Percentiles rank a stretch among this genome's conserved stretches.
These are phyloP conservation scores for Fennellomyces sp. DNA, from an alignment of 371 early-diverging fungal genomes.

Conservation along the genomic window DNA sequence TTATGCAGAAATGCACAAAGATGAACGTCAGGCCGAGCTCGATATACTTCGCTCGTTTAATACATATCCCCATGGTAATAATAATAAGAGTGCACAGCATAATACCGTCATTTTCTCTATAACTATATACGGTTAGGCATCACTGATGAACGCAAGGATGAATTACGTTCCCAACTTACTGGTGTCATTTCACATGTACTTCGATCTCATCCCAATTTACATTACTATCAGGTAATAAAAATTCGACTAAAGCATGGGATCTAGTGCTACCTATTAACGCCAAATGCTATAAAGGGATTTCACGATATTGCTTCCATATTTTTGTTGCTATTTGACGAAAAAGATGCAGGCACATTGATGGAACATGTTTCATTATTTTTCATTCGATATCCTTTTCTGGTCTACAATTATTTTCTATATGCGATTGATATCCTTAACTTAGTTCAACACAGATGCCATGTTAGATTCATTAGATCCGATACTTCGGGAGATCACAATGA, in stretches of 20 bases:
- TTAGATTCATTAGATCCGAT: constrained; percentile 10
- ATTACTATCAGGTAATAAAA: constrained; percentile 67
- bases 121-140: constrained; percentile 29
- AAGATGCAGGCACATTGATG: constrained; percentile 48
- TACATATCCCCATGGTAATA: constrained; percentile 8
- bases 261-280: neutral
- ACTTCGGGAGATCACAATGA: constrained; percentile 48
- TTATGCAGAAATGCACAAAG: constrained; percentile 10
- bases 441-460: constrained; percentile 63
- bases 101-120: constrained; percentile 50
- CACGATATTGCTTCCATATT: constrained; percentile 74
- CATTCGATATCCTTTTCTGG: constrained; percentile 58
- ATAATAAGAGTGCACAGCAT: too few relatives aligned
- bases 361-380: constrained; percentile 61
- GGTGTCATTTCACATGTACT: constrained; percentile 57
- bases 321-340: constrained; percentile 57
- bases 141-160: constrained; percentile 27
- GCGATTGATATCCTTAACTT: constrained; percentile 3
- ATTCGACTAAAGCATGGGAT: too few relatives aligned
- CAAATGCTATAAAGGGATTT: constrained; percentile 52
- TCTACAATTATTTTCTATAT: neutral
- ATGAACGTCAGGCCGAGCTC: constrained; percentile 7
- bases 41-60: constrained; percentile 9
- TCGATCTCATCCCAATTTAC: constrained; percentile 54
- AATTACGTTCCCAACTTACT: constrained; percentile 45